Evolutionary conservation across 805 yeast species (phyloP), one percentile per base, ranked within the genome.

Genomic region (Teunomyces barrocoloradensis): DNA sequence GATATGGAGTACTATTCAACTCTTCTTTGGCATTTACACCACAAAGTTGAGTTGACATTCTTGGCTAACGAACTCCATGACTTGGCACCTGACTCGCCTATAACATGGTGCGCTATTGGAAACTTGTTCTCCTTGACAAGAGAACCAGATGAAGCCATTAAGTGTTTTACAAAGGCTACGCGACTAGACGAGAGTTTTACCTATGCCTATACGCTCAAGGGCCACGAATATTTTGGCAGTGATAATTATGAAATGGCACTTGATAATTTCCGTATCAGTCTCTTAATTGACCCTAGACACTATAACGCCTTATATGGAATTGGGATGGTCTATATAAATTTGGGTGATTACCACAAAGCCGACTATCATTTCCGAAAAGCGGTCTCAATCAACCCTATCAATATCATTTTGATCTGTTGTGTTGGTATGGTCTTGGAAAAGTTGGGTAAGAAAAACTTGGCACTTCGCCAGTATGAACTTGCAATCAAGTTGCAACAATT

Each of bases 221-320:
- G 97, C 0, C 98, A 94, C 64, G 99, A 94, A 65, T 82, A 80
- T 59, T 81, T 89, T 29, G 78, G 92, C 1, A 89, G 81, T 58
- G 99, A 95, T 68, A 90, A 95, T 32, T 88, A 85, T 67, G 97
- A 90, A 61, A 80, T 83, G 60, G 97, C 99, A 0, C 77, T 87
- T 51, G 88, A 85, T 47, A 81, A 89, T 51, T 94, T 90, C 75
- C 68, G 96, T 32, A 74, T 76, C 52, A 95, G 97, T 3, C 73
- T 94, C 40, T 70, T 85, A 20, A 75, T 84, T 36, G 96, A 92
- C 58, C 77, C 84, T 41, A 75, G 90, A 48, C 97, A 89, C 62
- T 94, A 91, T 66, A 94, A 92, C 65, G 97, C 98, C 0, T 82
- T 91, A 59, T 94, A 94, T 60, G 99, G 99, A 23, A 79, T 94